Conservation (phyloP, 139 green algal species). For the Chlorella ohadii region DNA sequence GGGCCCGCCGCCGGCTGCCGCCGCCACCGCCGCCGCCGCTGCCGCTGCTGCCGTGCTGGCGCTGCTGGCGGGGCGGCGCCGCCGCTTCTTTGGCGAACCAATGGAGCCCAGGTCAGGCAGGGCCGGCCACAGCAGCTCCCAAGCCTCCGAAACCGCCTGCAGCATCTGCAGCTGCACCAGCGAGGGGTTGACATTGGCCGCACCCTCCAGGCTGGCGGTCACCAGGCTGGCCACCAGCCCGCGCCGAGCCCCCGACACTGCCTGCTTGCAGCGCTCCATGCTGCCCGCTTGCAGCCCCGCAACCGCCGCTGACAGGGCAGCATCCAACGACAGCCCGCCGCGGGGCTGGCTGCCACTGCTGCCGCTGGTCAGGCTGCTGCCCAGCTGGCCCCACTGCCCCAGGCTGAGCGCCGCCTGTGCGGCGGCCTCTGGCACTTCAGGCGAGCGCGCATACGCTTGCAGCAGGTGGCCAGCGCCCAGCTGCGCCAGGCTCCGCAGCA, state of each 20-base stretch:
- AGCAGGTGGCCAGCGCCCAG: conserved; percentile 26
- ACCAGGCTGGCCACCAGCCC: conserved; percentile 34
- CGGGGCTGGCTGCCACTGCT: not conserved
- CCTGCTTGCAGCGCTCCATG: conserved; percentile 39
- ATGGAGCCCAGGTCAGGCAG: conserved; percentile 24
- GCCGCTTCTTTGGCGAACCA: conserved; percentile 24
- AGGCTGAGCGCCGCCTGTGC: conserved; percentile 10
- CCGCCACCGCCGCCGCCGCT: not conserved
- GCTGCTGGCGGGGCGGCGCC: not conserved
- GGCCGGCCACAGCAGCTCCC: conserved; percentile 33
- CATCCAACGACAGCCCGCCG: not conserved
- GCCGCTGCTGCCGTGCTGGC: not conserved
- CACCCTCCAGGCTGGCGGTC: conserved; percentile 52
- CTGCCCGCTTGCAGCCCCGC: conserved; percentile 50
- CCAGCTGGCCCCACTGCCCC: conserved; percentile 29
- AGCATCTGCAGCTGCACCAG: conserved; percentile 77
- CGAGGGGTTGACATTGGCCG: conserved; percentile 50
- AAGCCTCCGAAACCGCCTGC: conserved; percentile 56
- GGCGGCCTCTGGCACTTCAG: not conserved
- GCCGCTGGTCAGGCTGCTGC: not conserved
- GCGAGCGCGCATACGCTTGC: not conserved
- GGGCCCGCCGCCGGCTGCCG: not conserved
- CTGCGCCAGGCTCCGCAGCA: conserved; percentile 28
- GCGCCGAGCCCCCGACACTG: conserved; percentile 35
- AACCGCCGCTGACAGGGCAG: conserved; percentile 44